Evolutionary conservation across 2,329 filamentous ascomycete genomes (phyloP).

Genomic region (Nannizziopsis barbatae): DNA sequence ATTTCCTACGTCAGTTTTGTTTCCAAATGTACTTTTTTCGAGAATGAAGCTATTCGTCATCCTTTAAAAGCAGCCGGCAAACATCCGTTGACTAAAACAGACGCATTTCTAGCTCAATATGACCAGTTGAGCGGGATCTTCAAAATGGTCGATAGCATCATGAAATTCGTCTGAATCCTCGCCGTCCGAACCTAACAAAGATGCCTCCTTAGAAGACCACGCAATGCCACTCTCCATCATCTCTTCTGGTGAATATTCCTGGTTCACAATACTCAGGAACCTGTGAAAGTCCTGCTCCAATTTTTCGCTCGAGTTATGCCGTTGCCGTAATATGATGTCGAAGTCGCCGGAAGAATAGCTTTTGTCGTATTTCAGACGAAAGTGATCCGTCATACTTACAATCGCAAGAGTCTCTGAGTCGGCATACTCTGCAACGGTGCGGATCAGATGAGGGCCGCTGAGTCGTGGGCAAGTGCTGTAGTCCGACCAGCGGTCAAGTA

Average conservation of each 20-base stretch:
- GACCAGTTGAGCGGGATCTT: no score
- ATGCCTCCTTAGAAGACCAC: no score
- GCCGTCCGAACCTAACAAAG: no score
- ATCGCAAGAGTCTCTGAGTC: slow-evolving; percentile 23
- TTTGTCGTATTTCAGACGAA: slow-evolving; percentile 20
- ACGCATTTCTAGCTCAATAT: no score
- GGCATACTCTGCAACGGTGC: slow-evolving; percentile 21
- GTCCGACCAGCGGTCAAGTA: slow-evolving; percentile 28
- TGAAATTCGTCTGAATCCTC: no score
- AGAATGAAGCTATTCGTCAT: no score
- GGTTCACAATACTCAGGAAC: slow-evolving; percentile 13
- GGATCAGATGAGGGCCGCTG: slow-evolving; percentile 19
- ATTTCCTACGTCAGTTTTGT: no score
- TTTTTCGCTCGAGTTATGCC: slow-evolving; percentile 13
- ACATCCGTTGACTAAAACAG: no score
- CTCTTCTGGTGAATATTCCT: background rate
- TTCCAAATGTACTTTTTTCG: no score
- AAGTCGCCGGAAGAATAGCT: slow-evolving; percentile 17
- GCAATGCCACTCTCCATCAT: no score
- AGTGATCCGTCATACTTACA: slow-evolving; percentile 19
- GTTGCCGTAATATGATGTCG: slow-evolving; percentile 8
- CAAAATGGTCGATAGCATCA: no score
- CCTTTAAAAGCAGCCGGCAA: no score
- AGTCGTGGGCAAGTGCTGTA: slow-evolving; percentile 25
- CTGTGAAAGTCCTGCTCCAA: slow-evolving; percentile 13